Conservation (phyloP, 257 asterid species). For the Plantago ovata region DNA sequence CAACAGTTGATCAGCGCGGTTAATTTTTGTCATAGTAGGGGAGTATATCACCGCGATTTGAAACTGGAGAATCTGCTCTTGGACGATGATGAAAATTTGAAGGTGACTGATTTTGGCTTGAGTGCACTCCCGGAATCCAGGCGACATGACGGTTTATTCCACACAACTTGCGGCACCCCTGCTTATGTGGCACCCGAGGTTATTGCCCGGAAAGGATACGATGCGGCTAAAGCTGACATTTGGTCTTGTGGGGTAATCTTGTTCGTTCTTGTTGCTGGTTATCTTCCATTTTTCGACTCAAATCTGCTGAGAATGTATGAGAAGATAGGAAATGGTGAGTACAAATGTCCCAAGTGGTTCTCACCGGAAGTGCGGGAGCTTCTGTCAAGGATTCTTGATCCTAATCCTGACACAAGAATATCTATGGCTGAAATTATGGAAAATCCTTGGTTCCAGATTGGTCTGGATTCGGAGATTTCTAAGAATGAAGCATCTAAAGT, state of each 20-base stretch:
- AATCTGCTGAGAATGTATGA: conserved; percentile 10
- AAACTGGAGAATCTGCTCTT: conserved; percentile 26
- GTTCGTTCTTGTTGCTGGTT: conserved; percentile 13
- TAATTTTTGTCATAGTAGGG: conserved; percentile 24
- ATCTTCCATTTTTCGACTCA: conserved; percentile 6
- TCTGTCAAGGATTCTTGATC: conserved; percentile 17
- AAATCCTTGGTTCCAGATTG: conserved; percentile 9
- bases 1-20: conserved; percentile 26
- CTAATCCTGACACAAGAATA: conserved; percentile 14
- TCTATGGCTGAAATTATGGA: conserved; percentile 12
- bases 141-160: conserved; percentile 22
- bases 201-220: conserved; percentile 13
- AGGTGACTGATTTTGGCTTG: conserved; percentile 30
- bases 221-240: conserved; percentile 20
- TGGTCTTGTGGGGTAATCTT: conserved; percentile 21
- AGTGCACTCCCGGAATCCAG: conserved; percentile 24
- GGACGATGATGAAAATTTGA: conserved; percentile 22
- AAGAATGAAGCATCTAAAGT: not conserved
- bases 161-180: conserved; percentile 19
- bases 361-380: not conserved
- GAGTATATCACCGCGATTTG: conserved; percentile 30
- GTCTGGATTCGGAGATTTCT: not conserved
- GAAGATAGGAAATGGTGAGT: conserved; percentile 1
- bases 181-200: conserved; percentile 22
- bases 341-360: conserved; percentile 2